Base-by-base conservation (phyloP, 208 protist genomes). In the Crithidia sp. region DNA sequence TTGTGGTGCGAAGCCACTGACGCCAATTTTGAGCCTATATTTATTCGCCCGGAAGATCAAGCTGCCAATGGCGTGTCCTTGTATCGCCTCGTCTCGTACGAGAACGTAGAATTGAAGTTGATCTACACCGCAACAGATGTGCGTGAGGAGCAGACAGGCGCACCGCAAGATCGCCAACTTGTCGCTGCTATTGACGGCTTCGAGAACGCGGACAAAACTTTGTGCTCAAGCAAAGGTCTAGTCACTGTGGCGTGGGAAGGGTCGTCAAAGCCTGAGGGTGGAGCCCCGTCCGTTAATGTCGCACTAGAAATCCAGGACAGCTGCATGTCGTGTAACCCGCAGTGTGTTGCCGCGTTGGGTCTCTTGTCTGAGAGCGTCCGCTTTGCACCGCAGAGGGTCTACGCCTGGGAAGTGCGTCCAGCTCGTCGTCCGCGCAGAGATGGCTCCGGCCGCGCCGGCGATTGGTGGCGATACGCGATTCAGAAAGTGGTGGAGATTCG, bases 1-100 rank as follows among this genome's bases (percentile, higher is more conserved):
- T 55, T 90, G 5, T 62, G 28, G 8, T 87, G 86, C 56, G 80
- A 87, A 17, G 71, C 80, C 10, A 86, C 80, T 9, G 73, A 90
- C 47, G 44, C 74, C 0, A 47, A 67, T 17, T 85, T 78, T 61
- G 56, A 64, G 14, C 67, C 80, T 2, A 39, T 65, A 9, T 81
- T 88, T 40, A 67, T 79, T 39, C 62, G 7, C 2, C 63, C 69
- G 16, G 69, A 72, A 4, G 63, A 70, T 16, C 61, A 74, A 16
- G 39, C 17, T 2, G 39, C 14, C 45, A 19, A 7, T 9, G 45
- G 10, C 4, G 54, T 63, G 9, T 56, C 37, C 2, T 44, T 85
- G n/a, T 74, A 82, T 60, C 71, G 81, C 9, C 41, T 71, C 16
- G 65, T 82, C n/a, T 50, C 73, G 14, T 85, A 85, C 65, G 61